These are phyloP conservation scores for Prunus persica DNA, from an alignment of 306 rosid species.

Conservation along the genomic window DNA sequence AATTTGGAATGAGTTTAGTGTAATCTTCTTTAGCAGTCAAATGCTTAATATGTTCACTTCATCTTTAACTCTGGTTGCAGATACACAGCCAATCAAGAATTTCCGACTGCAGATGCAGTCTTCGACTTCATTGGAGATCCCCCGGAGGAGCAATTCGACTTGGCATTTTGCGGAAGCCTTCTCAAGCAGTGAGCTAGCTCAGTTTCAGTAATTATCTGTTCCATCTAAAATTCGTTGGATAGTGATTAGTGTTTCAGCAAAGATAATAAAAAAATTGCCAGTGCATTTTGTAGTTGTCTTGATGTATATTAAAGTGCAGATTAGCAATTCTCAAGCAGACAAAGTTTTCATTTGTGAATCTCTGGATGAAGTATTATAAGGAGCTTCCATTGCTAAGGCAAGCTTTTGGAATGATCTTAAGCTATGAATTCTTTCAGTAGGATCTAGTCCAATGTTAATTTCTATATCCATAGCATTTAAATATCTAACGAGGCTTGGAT, in stretches of 20 bases:
- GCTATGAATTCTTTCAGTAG: background rate
- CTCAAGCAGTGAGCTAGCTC: slow-evolving; percentile 77
- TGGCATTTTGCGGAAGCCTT: slow-evolving; percentile 81
- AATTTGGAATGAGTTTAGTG: background rate
- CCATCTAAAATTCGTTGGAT: background rate
- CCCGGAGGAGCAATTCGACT: slow-evolving; percentile 88
- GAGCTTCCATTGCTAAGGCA: background rate
- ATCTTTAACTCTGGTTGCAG: slow-evolving; percentile 40
- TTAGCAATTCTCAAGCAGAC: background rate
- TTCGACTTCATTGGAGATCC: slow-evolving; percentile 94
- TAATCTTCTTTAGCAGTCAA: background rate
- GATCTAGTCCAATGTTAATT: background rate
- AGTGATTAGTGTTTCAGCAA: background rate
- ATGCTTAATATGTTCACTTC: background rate
- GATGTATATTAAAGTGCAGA: background rate
- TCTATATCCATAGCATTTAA: too few species aligned
- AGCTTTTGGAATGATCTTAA: background rate
- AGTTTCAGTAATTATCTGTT: background rate
- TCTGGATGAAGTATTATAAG: background rate
- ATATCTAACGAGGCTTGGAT: too few species aligned
- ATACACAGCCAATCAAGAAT: slow-evolving; percentile 86
- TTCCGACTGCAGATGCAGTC: slow-evolving; percentile 79
- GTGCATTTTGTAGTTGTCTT: background rate
- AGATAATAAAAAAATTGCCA: background rate
- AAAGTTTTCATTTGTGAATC: background rate